Base-by-base conservation (phyloP, 1,284 basidiomycete genomes). In the Moniliophthora roreri region DNA sequence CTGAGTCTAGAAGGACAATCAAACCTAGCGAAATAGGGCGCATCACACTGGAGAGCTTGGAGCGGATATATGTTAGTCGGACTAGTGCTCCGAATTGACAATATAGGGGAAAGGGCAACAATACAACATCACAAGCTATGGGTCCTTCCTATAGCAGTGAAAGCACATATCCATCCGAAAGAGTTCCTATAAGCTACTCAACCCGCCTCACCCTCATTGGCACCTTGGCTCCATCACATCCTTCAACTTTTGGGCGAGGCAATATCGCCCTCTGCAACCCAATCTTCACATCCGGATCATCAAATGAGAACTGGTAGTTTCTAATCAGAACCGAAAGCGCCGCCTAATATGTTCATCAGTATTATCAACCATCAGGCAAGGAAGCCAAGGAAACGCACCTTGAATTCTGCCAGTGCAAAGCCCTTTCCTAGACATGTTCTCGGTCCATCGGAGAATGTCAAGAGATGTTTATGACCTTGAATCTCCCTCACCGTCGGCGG, bases 371-470 rank as follows among this genome's bases (percentile, higher is more conserved):
- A 18, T n/a, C 39, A 15, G 47, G 34, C 34, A 20, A 15, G 7
- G 40, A 41, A n/a, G 3, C 60, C n/a, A n/a, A 64, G 51, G 36
- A 32, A 63, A 56, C 58, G 16, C 13, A 78, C 80, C 74, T 82
- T 82, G 62, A 81, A 72, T 57, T 78, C 75, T 0, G 72, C 59
- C 7, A 79, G 35, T 0, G 78, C 72, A 57, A 80, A 76, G 9
- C 64, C 62, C 52, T 68, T 76, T 5, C 78, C 78, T 1, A 77
- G 54, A 58, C 78, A 80, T 23, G 66, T 70, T 48, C 77, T 69
- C 1, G 78, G 75, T 3, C 80, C 79, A 59, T 76, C 77, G 0
- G 71, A 68, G 52, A 82, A 82, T 1, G 76, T 77, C 58, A 81
- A 65, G 24, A 81, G 54, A 59, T 77, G 67, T 24, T 69, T 62